Percentiles rank a stretch among this genome's conserved stretches.
phyloP scores from a whole-genome alignment of 2,329 filamentous ascomycete species.

The Geosmithia morbida region DNA sequence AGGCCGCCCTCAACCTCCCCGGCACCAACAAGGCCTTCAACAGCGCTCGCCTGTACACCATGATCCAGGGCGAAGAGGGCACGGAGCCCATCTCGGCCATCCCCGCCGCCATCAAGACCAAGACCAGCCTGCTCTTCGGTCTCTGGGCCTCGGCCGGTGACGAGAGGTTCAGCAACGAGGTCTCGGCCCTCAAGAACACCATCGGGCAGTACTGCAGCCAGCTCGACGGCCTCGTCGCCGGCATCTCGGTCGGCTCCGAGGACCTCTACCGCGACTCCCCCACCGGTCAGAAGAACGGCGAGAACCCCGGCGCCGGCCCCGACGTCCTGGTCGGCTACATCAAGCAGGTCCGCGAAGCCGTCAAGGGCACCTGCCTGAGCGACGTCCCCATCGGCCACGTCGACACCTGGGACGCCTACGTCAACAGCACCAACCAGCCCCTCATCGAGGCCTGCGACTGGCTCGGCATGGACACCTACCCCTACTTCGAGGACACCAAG shows the following conservation, averaged over 20 bases:
- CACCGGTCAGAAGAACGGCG: slow-evolving; percentile 45
- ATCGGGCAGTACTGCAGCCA: slow-evolving; percentile 52
- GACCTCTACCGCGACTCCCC: slow-evolving; percentile 70
- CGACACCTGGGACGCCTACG: slow-evolving; percentile 76
- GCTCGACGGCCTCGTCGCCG: slow-evolving; percentile 54
- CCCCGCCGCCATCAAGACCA: slow-evolving; percentile 66
- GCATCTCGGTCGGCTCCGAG: slow-evolving; percentile 77
- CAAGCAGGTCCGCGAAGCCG: slow-evolving; percentile 45
- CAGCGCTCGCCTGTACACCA: slow-evolving; percentile 62
- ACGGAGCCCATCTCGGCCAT: slow-evolving; percentile 58
- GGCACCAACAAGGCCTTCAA: slow-evolving; percentile 50
- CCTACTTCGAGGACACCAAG: slow-evolving; percentile 62
- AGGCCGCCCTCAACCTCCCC: slow-evolving; percentile 44
- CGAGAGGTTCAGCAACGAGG: slow-evolving; percentile 53
- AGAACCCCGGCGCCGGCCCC: slow-evolving; percentile 49
- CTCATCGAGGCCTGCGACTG: slow-evolving; percentile 62
- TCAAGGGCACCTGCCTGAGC: slow-evolving; percentile 46
- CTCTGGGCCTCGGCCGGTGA: slow-evolving; percentile 66
- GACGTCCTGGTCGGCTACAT: slow-evolving; percentile 55
- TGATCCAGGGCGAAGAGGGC: slow-evolving; percentile 53
- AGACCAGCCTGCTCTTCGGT: slow-evolving; percentile 67
- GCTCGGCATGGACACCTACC: slow-evolving; percentile 76
- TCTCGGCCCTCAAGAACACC: slow-evolving; percentile 55
- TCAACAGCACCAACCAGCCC: slow-evolving; percentile 55
- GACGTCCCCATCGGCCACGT: slow-evolving; percentile 61